These are phyloP conservation scores for Metarhizium sp. DNA, from an alignment of 2,329 filamentous ascomycete genomes.

Conservation along the genomic window DNA sequence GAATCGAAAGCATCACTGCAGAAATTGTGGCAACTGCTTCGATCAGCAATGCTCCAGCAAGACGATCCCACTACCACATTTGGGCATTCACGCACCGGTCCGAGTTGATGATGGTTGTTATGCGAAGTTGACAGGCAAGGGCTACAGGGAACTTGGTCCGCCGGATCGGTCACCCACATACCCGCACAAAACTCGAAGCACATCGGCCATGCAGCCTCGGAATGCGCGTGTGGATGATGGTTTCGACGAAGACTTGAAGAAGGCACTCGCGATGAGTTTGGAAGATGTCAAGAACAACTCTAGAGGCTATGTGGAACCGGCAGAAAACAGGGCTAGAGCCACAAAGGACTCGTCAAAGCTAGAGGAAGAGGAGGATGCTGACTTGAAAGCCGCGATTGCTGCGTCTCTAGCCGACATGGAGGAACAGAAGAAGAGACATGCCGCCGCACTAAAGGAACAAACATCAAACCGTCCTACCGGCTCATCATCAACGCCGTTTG, in stretches of 20 bases:
- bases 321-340: conserved; percentile 26
- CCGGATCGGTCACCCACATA: conserved; percentile 40
- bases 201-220: conserved; percentile 74
- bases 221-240: conserved; percentile 80
- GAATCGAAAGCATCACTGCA: conserved; percentile 95
- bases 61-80: conserved; percentile 75
- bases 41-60: conserved; percentile 93
- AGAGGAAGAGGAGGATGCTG: conserved; percentile 81
- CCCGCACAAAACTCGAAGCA: conserved; percentile 55
- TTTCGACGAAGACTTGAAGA: conserved; percentile 92
- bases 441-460: conserved; percentile 74
- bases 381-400: conserved; percentile 89
- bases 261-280: conserved; percentile 90
- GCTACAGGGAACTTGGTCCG: conserved; percentile 24
- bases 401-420: conserved; percentile 96
- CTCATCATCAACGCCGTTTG: conserved; percentile 36
- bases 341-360: conserved; percentile 24
- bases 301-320: conserved; percentile 61
- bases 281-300: conserved; percentile 78
- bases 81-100: conserved; percentile 85
- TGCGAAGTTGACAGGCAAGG: conserved; percentile 73
- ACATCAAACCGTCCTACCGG: conserved; percentile 35
- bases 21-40: conserved; percentile 96
- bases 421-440: conserved; percentile 88
- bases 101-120: conserved; percentile 96